These are phyloP conservation scores for Globisporangium cederbergense DNA, from an alignment of 352 stramenopile species.

Conservation along the genomic window DNA sequence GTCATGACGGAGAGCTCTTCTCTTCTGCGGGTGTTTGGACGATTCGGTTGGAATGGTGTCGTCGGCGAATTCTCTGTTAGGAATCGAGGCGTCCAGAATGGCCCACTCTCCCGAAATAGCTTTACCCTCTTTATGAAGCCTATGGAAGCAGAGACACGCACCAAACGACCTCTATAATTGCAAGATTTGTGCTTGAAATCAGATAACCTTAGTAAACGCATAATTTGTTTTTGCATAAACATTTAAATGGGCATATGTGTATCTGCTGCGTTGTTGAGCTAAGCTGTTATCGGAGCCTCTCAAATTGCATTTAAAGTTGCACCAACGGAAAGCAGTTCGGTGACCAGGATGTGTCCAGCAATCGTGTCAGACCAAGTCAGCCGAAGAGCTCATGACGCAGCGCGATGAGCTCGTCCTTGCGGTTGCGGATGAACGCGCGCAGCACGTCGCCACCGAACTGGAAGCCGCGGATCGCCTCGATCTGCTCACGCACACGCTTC, in stretches of 20 bases:
- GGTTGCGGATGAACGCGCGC: constrained; percentile 51
- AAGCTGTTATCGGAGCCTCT: background rate
- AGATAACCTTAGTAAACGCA: background rate
- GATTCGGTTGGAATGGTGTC: background rate
- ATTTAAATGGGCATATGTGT: background rate
- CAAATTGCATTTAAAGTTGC: background rate
- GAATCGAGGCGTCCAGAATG: background rate
- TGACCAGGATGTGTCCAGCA: background rate
- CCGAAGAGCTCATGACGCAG: constrained; percentile 56
- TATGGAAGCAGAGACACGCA: background rate
- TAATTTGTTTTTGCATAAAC: background rate
- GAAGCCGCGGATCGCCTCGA: constrained; percentile 53
- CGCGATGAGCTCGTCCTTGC: constrained; percentile 53
- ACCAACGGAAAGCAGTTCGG: constrained; percentile 4
- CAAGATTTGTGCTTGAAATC: background rate
- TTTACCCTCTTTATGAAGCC: background rate
- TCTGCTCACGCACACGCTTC: constrained; percentile 35
- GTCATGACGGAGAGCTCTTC: background rate
- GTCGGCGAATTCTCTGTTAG: constrained; percentile 3
- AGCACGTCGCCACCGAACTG: constrained; percentile 52
- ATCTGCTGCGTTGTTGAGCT: background rate
- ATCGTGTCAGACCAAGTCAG: background rate
- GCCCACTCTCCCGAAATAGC: constrained; percentile 1
- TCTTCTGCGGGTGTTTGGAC: background rate
- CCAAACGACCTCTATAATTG: background rate